These are phyloP conservation scores for Flaveria trinervia DNA, from an alignment of 129 eudicot species.

Conservation along the genomic window DNA sequence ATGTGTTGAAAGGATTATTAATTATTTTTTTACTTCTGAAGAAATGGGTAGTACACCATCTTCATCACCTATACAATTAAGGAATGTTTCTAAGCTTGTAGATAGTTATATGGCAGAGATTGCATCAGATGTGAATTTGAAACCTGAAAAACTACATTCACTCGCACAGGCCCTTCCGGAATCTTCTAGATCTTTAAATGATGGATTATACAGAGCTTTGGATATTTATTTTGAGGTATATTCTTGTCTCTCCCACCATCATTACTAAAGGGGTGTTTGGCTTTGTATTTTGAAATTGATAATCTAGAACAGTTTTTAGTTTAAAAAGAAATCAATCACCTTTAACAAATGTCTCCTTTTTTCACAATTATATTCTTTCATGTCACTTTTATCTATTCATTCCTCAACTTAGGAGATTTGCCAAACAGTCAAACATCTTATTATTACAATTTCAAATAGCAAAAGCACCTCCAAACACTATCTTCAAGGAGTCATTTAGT, in stretches of 20 bases:
- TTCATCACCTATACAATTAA: slow-evolving; percentile 51
- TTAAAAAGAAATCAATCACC: too few relatives aligned
- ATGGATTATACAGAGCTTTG: slow-evolving; percentile 82
- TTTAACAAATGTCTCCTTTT: too few relatives aligned
- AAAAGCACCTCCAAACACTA: neutral
- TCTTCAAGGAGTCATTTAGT: neutral
- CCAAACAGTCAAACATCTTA: neutral
- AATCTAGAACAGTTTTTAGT: neutral
- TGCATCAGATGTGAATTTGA: slow-evolving; percentile 84
- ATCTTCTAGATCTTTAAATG: slow-evolving; percentile 76
- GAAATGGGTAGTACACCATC: slow-evolving; percentile 35
- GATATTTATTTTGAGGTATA: slow-evolving; percentile 85
- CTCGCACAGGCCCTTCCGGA: slow-evolving; percentile 74
- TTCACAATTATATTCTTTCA: too few relatives aligned
- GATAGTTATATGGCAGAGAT: slow-evolving; percentile 79
- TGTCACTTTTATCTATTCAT: neutral
- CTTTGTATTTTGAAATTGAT: neutral
- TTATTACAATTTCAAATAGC: neutral
- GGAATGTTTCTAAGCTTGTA: slow-evolving; percentile 68
- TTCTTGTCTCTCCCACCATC: slow-evolving; percentile 11
- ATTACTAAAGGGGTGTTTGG: neutral
- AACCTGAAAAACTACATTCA: slow-evolving; percentile 61
- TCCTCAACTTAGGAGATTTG: neutral
- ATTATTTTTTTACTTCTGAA: slow-evolving; percentile 52
- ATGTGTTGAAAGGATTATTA: slow-evolving; percentile 65